Evolutionary conservation across 2,329 filamentous ascomycete genomes (phyloP).

Genomic region (Cordyceps cateniannulata): DNA sequence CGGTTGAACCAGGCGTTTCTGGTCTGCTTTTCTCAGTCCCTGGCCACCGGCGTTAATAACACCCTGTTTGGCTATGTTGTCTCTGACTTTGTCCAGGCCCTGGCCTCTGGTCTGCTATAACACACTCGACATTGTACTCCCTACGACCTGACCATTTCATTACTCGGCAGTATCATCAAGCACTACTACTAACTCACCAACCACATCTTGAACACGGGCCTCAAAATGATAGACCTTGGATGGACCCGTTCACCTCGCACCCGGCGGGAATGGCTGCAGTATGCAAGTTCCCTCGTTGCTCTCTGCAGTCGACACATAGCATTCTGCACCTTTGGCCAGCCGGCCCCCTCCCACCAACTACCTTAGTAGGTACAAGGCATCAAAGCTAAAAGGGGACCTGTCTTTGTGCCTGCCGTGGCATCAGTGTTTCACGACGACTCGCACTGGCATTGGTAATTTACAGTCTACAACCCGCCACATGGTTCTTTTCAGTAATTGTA

Average conservation of each 20-base stretch:
- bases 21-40: background rate
- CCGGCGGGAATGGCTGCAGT: background rate
- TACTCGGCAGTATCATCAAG: background rate
- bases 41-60: background rate
- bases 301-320: background rate
- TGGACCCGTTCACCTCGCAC: background rate
- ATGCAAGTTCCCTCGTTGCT: background rate
- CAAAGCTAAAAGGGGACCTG: constrained; percentile 5
- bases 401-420: constrained; percentile 6
- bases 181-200: constrained; percentile 3
- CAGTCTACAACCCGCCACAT: background rate
- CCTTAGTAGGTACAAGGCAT: background rate
- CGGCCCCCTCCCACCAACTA: background rate
- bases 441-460: background rate
- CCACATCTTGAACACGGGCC: constrained; percentile 4
- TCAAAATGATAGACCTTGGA: background rate
- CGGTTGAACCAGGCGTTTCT: background rate
- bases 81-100: background rate
- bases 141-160: constrained; percentile 4
- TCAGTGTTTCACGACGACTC: constrained; percentile 6
- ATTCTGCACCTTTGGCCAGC: background rate
- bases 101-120: background rate
- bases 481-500: background rate
- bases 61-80: background rate
- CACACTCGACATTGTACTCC: background rate